phyloP scores from a whole-genome alignment of 2,329 filamentous ascomycete genomes.

The Aspergillus hortae region DNA sequence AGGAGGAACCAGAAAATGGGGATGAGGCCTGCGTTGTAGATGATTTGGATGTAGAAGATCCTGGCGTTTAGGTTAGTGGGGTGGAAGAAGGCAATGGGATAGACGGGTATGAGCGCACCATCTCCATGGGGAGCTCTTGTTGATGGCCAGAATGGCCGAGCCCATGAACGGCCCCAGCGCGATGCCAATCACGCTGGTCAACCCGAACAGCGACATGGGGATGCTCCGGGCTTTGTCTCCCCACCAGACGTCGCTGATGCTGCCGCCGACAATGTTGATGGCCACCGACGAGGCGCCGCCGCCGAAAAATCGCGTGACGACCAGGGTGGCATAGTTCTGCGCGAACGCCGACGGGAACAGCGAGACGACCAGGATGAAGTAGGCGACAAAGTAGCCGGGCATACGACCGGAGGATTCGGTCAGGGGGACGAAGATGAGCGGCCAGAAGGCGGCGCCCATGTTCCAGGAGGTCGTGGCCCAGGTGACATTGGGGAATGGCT shows the following conservation, averaged over 20 bases:
- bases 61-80: slow-evolving; percentile 16
- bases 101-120: slow-evolving; percentile 28
- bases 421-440: slow-evolving; percentile 34
- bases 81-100: not conserved
- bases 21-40: slow-evolving; percentile 40
- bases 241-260: slow-evolving; percentile 36
- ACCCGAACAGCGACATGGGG: slow-evolving; percentile 43
- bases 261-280: slow-evolving; percentile 39
- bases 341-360: slow-evolving; percentile 43
- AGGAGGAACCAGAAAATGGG: slow-evolving; percentile 42
- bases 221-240: slow-evolving; percentile 38
- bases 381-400: slow-evolving; percentile 43
- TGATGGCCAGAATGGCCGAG: slow-evolving; percentile 34
- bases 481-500: slow-evolving; percentile 30
- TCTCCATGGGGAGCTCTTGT: slow-evolving; percentile 35
- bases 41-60: slow-evolving; percentile 46
- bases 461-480: slow-evolving; percentile 37
- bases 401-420: slow-evolving; percentile 43
- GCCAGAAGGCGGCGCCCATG: slow-evolving; percentile 38
- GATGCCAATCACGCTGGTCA: slow-evolving; percentile 42
- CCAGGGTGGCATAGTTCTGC: slow-evolving; percentile 44
- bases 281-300: slow-evolving; percentile 43
- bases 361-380: slow-evolving; percentile 40
- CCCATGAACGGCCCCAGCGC: slow-evolving; percentile 46
- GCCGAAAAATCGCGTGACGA: slow-evolving; percentile 44